Percentiles rank a stretch among this genome's conserved stretches.
phyloP scores from a whole-genome alignment of 1,284 basidiomycete species.

The Taiwanofungus camphoratus region DNA sequence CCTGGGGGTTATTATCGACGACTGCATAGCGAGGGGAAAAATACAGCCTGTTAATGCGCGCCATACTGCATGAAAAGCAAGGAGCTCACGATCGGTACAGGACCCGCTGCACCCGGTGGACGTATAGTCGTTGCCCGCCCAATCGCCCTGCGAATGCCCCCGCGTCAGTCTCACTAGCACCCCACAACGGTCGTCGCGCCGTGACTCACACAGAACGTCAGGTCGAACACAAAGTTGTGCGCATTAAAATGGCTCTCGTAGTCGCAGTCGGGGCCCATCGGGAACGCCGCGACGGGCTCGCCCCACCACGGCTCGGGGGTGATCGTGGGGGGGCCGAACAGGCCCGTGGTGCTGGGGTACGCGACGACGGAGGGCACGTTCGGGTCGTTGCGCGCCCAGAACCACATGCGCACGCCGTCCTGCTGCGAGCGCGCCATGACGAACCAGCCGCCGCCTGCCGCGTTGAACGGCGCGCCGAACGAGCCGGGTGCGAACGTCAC shows the following conservation, averaged over 20 bases:
- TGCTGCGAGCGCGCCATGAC: conserved; percentile 33
- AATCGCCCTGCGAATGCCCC: conserved; percentile 39
- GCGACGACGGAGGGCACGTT: conserved; percentile 36
- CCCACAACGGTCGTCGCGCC: neutral
- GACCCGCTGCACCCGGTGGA: conserved; percentile 29
- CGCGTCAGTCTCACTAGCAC: conserved; percentile 1
- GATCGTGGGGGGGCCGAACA: conserved; percentile 16
- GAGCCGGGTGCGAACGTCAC: conserved; percentile 39
- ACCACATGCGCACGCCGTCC: conserved; percentile 47
- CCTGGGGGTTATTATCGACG: conserved; percentile 48
- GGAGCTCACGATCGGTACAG: conserved; percentile 39
- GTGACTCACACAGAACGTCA: conserved; percentile 45
- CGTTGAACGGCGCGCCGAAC: conserved; percentile 48
- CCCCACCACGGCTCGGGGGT: conserved; percentile 37
- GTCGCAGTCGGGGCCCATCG: conserved; percentile 34
- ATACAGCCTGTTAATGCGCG: conserved; percentile 1
- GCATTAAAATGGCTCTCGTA: conserved; percentile 40
- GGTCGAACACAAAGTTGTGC: conserved; percentile 47
- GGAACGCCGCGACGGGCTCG: conserved; percentile 45
- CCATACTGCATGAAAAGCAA: neutral
- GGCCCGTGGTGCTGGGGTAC: conserved; percentile 3
- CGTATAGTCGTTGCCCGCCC: conserved; percentile 36
- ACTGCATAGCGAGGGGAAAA: conserved; percentile 26
- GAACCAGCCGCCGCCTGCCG: conserved; percentile 45
- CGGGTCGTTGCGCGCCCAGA: conserved; percentile 40